Evolutionary conservation across 1,139 yeast genomes (phyloP).

Genomic region (Yamadazyma dendronema): DNA sequence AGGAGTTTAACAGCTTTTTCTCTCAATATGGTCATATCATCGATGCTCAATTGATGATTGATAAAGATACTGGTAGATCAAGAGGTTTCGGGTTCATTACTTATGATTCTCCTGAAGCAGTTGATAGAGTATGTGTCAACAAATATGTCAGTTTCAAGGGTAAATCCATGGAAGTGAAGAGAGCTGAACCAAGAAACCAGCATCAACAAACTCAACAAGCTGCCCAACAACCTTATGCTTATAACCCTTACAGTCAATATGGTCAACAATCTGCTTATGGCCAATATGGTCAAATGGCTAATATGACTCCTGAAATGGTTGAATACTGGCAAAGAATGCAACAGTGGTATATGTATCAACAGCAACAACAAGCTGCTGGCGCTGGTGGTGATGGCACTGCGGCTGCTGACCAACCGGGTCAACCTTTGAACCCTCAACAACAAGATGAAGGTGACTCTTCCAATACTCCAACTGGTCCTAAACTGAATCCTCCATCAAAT

Average conservation of each 20-base stretch:
- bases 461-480: background rate
- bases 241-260: conserved; percentile 35
- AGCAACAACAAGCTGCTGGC: conserved; percentile 51
- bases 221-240: conserved; percentile 36
- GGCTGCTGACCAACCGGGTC: conserved; percentile 35
- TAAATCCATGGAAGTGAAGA: conserved; percentile 89
- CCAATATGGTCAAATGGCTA: conserved; percentile 37
- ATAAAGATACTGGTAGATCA: conserved; percentile 95
- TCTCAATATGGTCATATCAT: conserved; percentile 89
- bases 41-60: conserved; percentile 97
- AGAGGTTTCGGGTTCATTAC: conserved; percentile 98
- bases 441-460: conserved; percentile 28
- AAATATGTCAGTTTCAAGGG: conserved; percentile 84
- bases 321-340: conserved; percentile 89
- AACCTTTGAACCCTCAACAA: conserved; percentile 56
- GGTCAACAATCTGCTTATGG: conserved; percentile 20
- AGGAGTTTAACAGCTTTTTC: conserved; percentile 85
- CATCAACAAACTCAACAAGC: conserved; percentile 40
- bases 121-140: conserved; percentile 83
- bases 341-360: conserved; percentile 67
- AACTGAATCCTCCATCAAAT: background rate
- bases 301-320: conserved; percentile 82
- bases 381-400: conserved; percentile 13
- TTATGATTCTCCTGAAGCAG: conserved; percentile 93
- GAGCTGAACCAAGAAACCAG: conserved; percentile 91